Percentiles rank a stretch among this genome's conserved stretches.
Conservation (phyloP, 2,329 filamentous ascomycete species). For the Alternaria hordeiaustralica region DNA sequence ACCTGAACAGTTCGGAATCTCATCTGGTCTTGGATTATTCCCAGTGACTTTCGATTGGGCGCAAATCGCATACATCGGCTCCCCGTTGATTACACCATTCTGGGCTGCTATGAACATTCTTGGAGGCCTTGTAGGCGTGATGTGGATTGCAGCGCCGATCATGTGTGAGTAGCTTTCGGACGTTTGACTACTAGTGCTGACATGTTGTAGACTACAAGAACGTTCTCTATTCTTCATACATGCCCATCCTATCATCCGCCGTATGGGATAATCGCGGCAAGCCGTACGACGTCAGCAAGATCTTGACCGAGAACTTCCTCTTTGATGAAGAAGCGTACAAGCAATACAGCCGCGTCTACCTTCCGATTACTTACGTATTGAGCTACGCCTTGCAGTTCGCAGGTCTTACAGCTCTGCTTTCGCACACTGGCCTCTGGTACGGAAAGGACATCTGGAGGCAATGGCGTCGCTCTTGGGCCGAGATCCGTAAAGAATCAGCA, state of each 20-base stretch:
- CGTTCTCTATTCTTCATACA: slow-evolving; percentile 79
- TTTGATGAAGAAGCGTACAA: slow-evolving; percentile 80
- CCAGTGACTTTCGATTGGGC: slow-evolving; percentile 92
- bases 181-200: slow-evolving; percentile 4
- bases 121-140: slow-evolving; percentile 78
- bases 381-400: slow-evolving; percentile 89
- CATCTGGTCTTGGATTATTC: slow-evolving; percentile 83
- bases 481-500: slow-evolving; percentile 56
- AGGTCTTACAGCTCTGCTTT: slow-evolving; percentile 77
- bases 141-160: slow-evolving; percentile 83
- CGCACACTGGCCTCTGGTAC: slow-evolving; percentile 85
- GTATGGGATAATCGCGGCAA: slow-evolving; percentile 86
- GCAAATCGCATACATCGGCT: slow-evolving; percentile 86
- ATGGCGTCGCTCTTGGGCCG: slow-evolving; percentile 72
- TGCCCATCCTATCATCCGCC: slow-evolving; percentile 83
- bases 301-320: slow-evolving; percentile 77
- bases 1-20: slow-evolving; percentile 69
- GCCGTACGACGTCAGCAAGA: slow-evolving; percentile 80
- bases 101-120: slow-evolving; percentile 88
- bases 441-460: slow-evolving; percentile 81
- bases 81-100: slow-evolving; percentile 81
- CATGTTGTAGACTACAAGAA: slow-evolving; percentile 69
- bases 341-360: slow-evolving; percentile 81
- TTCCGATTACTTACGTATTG: slow-evolving; percentile 86
- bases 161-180: slow-evolving; percentile 59